These are phyloP conservation scores for Petunia secreta DNA, from an alignment of 257 asterid species.

Conservation along the genomic window DNA sequence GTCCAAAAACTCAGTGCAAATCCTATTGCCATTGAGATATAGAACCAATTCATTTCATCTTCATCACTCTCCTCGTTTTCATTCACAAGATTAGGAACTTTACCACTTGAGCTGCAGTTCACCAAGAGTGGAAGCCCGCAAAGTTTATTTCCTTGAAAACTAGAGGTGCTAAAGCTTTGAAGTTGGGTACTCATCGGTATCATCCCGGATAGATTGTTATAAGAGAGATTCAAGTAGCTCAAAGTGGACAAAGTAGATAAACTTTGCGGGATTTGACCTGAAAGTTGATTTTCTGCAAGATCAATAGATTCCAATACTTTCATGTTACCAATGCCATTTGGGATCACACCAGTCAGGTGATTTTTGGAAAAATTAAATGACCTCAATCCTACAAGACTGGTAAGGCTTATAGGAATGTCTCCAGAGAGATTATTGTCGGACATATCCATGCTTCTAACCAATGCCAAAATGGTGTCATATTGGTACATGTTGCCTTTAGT, in stretches of 20 bases:
- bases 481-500: slow-evolving; percentile 27
- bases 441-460: slow-evolving; percentile 32
- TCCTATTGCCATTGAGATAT: slow-evolving; percentile 26
- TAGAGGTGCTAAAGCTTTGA: slow-evolving; percentile 13
- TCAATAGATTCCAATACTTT: slow-evolving; percentile 21
- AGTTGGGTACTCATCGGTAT: slow-evolving; percentile 22
- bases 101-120: too few species aligned
- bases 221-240: slow-evolving; percentile 16
- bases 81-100: too few species aligned
- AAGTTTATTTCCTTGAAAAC: neutral
- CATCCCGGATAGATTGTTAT: slow-evolving; percentile 32
- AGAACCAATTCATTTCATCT: slow-evolving; percentile 23
- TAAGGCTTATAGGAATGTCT: slow-evolving; percentile 33
- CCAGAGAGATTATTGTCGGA: slow-evolving; percentile 37
- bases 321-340: slow-evolving; percentile 28
- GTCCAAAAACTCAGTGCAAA: slow-evolving; percentile 26
- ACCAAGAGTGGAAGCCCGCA: neutral
- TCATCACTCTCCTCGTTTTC: neutral
- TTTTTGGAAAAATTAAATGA: slow-evolving; percentile 36
- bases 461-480: slow-evolving; percentile 20
- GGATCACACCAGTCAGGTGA: slow-evolving; percentile 35
- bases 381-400: slow-evolving; percentile 30
- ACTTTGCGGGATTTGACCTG: slow-evolving; percentile 4
- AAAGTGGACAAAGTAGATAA: neutral
- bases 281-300: slow-evolving; percentile 28